Conservation (phyloP, 257 asterid species). For the Nyctanthes arbortristis region DNA sequence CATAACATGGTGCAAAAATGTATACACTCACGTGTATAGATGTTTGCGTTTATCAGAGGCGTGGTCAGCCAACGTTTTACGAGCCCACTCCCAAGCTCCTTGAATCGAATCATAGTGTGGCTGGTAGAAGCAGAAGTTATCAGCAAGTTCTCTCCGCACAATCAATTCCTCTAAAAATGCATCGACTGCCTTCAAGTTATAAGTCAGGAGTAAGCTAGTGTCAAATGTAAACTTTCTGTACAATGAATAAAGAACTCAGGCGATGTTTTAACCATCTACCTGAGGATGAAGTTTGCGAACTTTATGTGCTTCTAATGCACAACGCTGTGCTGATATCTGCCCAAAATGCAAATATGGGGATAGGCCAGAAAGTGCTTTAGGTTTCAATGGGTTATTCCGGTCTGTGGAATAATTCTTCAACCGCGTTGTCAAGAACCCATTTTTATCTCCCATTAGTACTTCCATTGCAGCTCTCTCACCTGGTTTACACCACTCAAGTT, state of each 20-base stretch:
- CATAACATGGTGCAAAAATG: neutral
- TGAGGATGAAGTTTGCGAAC: constrained; percentile 59
- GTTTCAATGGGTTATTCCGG: constrained; percentile 84
- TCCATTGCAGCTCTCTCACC: constrained; percentile 82
- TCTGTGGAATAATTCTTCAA: constrained; percentile 71
- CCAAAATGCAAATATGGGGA: constrained; percentile 99
- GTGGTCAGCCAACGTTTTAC: constrained; percentile 77
- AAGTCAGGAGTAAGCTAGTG: constrained; percentile 6
- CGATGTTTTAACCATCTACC: constrained; percentile 40
- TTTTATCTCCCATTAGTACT: constrained; percentile 61
- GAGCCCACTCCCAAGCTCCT: constrained; percentile 99
- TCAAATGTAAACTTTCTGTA: neutral
- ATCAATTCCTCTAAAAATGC: constrained; percentile 85
- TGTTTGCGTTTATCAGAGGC: constrained; percentile 89
- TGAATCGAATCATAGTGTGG: constrained; percentile 81
- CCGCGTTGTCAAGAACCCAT: constrained; percentile 69
- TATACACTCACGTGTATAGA: constrained; percentile 66
- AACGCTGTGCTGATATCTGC: constrained; percentile 89
- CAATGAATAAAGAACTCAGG: neutral
- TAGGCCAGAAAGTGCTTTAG: constrained; percentile 83
- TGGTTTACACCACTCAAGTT: constrained; percentile 93
- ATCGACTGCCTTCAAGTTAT: constrained; percentile 73
- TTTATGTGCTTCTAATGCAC: constrained; percentile 83
- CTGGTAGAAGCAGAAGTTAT: constrained; percentile 94
- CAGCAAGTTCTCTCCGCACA: constrained; percentile 93